These are phyloP conservation scores for Apiotrichum brassicae DNA, from an alignment of 1,284 basidiomycete species.

Conservation along the genomic window DNA sequence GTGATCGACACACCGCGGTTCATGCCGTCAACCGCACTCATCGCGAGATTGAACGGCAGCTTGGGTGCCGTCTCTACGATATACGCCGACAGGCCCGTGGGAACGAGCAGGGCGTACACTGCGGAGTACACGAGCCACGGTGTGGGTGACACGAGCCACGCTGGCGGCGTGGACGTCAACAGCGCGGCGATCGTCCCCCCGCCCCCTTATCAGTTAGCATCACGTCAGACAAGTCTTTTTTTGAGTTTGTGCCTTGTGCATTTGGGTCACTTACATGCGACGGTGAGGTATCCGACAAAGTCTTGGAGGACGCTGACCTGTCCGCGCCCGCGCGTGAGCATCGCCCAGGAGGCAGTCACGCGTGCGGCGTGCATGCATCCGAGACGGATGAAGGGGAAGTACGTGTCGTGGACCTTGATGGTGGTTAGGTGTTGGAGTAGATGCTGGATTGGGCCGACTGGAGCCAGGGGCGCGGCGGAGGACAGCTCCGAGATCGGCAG, in stretches of 20 bases:
- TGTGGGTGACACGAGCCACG: constrained; percentile 37
- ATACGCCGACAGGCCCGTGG: constrained; percentile 25
- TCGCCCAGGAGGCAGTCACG: constrained; percentile 32
- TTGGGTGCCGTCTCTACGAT: constrained; percentile 24
- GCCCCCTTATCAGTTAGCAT: too few species aligned
- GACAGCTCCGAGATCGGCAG: not conserved
- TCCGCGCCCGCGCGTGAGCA: constrained; percentile 21
- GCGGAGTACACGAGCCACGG: constrained; percentile 37
- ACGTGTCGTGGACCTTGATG: constrained; percentile 27
- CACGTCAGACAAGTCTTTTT: too few species aligned
- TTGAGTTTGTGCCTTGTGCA: too few species aligned
- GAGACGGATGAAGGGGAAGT: constrained; percentile 33
- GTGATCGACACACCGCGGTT: constrained; percentile 29
- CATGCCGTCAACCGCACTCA: constrained; percentile 30
- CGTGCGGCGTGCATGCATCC: constrained; percentile 35
- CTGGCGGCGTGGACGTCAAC: constrained; percentile 33
- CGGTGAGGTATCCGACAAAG: constrained; percentile 34
- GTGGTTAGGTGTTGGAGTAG: constrained; percentile 29
- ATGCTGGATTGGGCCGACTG: constrained; percentile 18
- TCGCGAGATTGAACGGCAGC: constrained; percentile 26
- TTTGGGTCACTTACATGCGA: constrained; percentile 44
- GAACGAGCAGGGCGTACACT: constrained; percentile 29
- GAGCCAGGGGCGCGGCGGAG: not conserved
- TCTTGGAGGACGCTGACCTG: constrained; percentile 29
- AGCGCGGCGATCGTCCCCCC: constrained; percentile 35